Base-by-base conservation (phyloP, 352 stramenopile species). In the Peronospora belbahrii region DNA sequence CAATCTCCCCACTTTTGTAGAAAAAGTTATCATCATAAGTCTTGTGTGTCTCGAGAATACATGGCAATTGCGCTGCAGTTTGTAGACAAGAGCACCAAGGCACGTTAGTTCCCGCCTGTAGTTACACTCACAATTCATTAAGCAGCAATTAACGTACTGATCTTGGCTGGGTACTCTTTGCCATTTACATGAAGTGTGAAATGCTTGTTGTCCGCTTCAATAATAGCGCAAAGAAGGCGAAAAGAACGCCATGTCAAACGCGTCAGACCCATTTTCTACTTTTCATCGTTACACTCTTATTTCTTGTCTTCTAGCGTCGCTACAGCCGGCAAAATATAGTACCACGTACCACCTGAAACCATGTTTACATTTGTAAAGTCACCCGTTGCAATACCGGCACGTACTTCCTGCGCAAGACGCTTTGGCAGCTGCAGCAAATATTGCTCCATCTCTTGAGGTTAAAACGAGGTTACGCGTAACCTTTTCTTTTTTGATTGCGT, bases 11-110 rank as follows among this genome's bases (percentile, higher is more conserved):
- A 35, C 79, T 90, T 44, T 94, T 94, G 67, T 94, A 94, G 30
- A 91, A 87, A 25, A 91, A 82, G 27, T 87, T 88, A 50, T 91
- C 79, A 35, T 94, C 82, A 44, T 94, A 94, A 11, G 82, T 94
- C 59, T 94, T 94, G 69, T 94, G 82, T 2, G 79, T 94, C 65
- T 94, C 82, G 17, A 94, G 38, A 51, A 94, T 90, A 20, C 65
- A 82, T 36, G 82, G 82, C 40, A 94, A 52, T 64, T 94, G 77
- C n/a, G 74, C 82, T 94, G 48, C 11, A 33, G 11, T 23, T 25
- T 47, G n/a, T n/a, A n/a, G n/a, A n/a, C n/a, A n/a, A n/a, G n/a
- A n/a, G n/a, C n/a, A n/a, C n/a, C n/a, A n/a, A n/a, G n/a, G n/a
- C n/a, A n/a, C n/a, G n/a, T n/a, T n/a, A n/a, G 8, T 52, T 4